Percentiles rank a stretch among this genome's conserved stretches.
Evolutionary conservation across 805 yeast species (phyloP).

Genomic region (Suhomyces canberraensis): DNA sequence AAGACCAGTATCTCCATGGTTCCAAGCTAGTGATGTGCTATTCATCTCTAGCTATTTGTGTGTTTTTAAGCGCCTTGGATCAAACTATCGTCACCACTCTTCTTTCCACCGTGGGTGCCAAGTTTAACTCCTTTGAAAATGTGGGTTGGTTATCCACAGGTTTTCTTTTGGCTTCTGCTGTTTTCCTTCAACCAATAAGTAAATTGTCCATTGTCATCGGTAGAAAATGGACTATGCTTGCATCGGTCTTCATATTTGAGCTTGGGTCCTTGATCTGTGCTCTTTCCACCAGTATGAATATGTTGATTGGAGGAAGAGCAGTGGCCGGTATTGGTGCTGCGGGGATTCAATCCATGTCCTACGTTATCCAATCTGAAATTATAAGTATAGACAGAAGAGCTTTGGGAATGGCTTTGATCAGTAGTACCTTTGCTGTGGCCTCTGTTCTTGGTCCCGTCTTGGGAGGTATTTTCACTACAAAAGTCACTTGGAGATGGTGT

Average conservation of each 20-base stretch:
- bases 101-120: conserved; percentile 32
- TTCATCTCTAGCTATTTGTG: conserved; percentile 24
- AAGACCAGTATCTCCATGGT: conserved; percentile 36
- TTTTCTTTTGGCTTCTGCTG: conserved; percentile 32
- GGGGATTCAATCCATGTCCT: conserved; percentile 28
- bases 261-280: conserved; percentile 39
- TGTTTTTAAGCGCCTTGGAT: conserved; percentile 37
- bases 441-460: conserved; percentile 24
- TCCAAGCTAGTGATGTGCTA: conserved; percentile 22
- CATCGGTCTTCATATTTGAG: conserved; percentile 25
- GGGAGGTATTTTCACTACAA: conserved; percentile 24
- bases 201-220: conserved; percentile 36
- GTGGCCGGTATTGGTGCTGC: conserved; percentile 39
- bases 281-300: conserved; percentile 31
- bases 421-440: conserved; percentile 19
- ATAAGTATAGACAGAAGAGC: conserved; percentile 27
- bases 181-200: conserved; percentile 36
- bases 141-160: conserved; percentile 41
- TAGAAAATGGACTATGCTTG: conserved; percentile 28
- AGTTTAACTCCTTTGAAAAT: conserved; percentile 31
- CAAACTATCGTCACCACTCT: conserved; percentile 38
- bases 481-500: conserved; percentile 27
- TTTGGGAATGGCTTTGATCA: conserved; percentile 19
- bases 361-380: conserved; percentile 30
- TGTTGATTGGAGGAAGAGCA: conserved; percentile 41